These are phyloP conservation scores for Fusarium equiseti DNA, from an alignment of 2,329 filamentous ascomycete species.

Conservation along the genomic window DNA sequence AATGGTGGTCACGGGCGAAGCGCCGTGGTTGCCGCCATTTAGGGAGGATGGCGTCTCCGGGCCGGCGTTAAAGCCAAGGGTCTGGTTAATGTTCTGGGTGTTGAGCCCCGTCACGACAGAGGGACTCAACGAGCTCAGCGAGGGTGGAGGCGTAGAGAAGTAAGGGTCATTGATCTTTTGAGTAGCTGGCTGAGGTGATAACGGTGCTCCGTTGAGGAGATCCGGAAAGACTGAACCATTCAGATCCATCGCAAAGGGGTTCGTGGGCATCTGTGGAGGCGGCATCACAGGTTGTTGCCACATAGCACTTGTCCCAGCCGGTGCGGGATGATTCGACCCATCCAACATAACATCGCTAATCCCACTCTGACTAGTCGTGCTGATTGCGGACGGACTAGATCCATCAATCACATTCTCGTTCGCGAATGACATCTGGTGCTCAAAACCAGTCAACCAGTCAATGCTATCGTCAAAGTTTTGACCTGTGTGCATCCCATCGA, in stretches of 20 bases:
- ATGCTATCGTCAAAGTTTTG: conserved; percentile 81
- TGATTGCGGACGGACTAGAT: conserved; percentile 95
- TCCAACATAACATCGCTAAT: conserved; percentile 94
- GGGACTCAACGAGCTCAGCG: conserved; percentile 79
- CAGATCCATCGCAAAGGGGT: conserved; percentile 81
- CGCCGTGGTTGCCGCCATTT: conserved; percentile 71
- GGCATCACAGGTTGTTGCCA: conserved; percentile 78
- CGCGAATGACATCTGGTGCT: conserved; percentile 78
- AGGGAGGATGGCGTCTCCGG: conserved; percentile 81
- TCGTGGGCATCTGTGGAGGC: conserved; percentile 74
- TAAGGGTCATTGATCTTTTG: conserved; percentile 80
- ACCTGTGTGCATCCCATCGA: conserved; percentile 68
- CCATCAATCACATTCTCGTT: conserved; percentile 89
- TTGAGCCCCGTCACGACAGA: conserved; percentile 75
- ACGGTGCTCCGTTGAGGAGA: conserved; percentile 75
- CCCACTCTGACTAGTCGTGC: conserved; percentile 90
- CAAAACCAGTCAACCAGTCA: conserved; percentile 85
- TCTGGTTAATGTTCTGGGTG: conserved; percentile 71
- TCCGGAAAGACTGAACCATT: conserved; percentile 81
- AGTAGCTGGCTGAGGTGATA: conserved; percentile 80
- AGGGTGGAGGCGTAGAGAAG: conserved; percentile 82
- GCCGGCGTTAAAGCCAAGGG: conserved; percentile 72
- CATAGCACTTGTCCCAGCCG: conserved; percentile 67
- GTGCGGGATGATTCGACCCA: conserved; percentile 74
- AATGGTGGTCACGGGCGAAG: conserved; percentile 72